Percentiles rank a stretch among this genome's conserved stretches.
Conservation (phyloP, 345 rosid species). For the Mangifera indica region DNA sequence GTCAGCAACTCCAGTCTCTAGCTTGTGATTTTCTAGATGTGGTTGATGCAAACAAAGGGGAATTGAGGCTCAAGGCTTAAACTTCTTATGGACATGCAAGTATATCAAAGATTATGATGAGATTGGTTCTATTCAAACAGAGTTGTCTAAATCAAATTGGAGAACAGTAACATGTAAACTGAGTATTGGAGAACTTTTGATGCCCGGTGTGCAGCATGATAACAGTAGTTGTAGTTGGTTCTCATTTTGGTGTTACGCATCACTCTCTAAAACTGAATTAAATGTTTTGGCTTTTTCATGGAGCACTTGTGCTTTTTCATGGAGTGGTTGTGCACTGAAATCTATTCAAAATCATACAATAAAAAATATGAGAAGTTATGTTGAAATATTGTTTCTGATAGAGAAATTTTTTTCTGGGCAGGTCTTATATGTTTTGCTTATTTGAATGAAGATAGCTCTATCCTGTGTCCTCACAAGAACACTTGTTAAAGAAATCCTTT, state of each 20-base stretch:
- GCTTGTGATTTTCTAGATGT: background rate
- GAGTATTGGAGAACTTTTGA: background rate
- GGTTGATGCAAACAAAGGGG: background rate
- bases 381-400: background rate
- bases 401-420: background rate
- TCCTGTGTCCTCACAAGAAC: background rate
- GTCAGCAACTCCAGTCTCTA: background rate
- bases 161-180: background rate
- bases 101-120: background rate
- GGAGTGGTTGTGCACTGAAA: background rate
- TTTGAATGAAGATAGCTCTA: background rate
- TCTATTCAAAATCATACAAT: background rate
- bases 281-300: background rate
- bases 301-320: background rate
- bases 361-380: background rate
- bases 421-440: background rate
- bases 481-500: background rate
- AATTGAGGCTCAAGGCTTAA: background rate
- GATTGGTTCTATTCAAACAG: background rate
- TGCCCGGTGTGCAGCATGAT: background rate
- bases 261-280: background rate
- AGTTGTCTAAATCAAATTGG: background rate
- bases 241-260: background rate
- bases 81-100: background rate
- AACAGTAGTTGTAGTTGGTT: background rate